Evolutionary conservation across 805 yeast genomes (phyloP).

Genomic region (Isabelozyma gotoi): DNA sequence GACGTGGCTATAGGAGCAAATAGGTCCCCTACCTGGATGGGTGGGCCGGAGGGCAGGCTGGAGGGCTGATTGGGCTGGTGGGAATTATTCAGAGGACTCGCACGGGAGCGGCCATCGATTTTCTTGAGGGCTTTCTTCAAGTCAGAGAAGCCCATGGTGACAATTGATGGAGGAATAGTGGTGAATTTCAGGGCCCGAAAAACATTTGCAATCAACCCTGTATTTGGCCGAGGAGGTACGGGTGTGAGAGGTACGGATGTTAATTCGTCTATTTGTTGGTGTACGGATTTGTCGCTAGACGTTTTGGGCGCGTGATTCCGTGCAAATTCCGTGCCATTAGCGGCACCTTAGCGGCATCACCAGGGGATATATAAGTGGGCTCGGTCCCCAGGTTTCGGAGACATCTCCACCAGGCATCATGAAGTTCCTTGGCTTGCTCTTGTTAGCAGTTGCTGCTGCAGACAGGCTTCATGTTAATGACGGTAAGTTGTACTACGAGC

Average conservation of each 20-base stretch:
- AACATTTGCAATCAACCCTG: not conserved
- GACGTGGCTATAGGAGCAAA: conserved; percentile 42
- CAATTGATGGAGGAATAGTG: too few relatives aligned
- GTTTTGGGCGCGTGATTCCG: too few relatives aligned
- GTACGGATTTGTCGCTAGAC: too few relatives aligned
- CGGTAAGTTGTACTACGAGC: not conserved
- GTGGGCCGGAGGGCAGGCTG: too few relatives aligned
- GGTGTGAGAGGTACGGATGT: not conserved
- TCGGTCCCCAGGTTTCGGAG: not conserved
- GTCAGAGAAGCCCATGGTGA: conserved; percentile 27
- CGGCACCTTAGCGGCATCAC: not conserved
- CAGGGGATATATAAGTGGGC: not conserved
- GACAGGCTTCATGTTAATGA: conserved; percentile 5
- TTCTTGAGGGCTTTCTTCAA: conserved; percentile 21
- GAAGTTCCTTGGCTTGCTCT: not conserved
- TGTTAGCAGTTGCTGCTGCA: conserved; percentile 1
- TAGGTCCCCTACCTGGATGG: conserved; percentile 32
- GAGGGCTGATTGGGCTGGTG: too few relatives aligned
- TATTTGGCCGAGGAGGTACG: not conserved
- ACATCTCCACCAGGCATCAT: too few relatives aligned
- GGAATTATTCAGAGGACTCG: too few relatives aligned
- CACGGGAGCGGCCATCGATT: conserved; percentile 10
- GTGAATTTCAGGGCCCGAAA: too few relatives aligned
- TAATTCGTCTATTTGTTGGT: too few relatives aligned
- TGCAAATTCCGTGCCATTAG: too few relatives aligned